Evolutionary conservation across 257 asterid genomes (phyloP).

Genomic region (Lithospermum erythrorhizon): DNA sequence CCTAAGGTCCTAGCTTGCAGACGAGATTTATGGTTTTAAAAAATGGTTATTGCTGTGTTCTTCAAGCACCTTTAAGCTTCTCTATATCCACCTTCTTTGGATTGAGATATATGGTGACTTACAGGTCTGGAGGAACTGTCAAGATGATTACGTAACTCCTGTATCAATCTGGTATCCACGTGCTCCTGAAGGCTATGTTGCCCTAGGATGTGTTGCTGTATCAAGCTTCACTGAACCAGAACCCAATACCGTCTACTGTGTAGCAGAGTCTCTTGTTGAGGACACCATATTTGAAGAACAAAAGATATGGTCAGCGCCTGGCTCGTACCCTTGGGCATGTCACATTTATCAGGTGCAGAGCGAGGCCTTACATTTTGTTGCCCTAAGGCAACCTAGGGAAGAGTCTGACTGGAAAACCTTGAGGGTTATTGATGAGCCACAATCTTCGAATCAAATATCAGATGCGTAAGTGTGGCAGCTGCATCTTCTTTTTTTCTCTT

Average conservation of each 20-base stretch:
- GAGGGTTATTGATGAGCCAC: slow-evolving; percentile 48
- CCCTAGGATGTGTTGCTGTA: slow-evolving; percentile 76
- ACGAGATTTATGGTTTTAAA: too few relatives aligned
- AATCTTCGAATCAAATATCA: slow-evolving; percentile 7
- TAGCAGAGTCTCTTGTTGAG: slow-evolving; percentile 57
- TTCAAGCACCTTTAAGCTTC: not conserved
- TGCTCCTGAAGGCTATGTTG: slow-evolving; percentile 77
- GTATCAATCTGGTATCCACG: slow-evolving; percentile 96
- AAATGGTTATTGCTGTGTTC: too few relatives aligned
- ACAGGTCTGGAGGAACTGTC: slow-evolving; percentile 93
- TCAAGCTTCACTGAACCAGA: slow-evolving; percentile 66
- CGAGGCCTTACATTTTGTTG: slow-evolving; percentile 86
- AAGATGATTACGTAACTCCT: slow-evolving; percentile 55
- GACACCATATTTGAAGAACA: slow-evolving; percentile 74
- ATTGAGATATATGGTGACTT: slow-evolving; percentile 1
- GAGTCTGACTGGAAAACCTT: slow-evolving; percentile 67
- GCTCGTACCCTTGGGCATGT: slow-evolving; percentile 91
- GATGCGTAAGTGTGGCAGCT: not conserved
- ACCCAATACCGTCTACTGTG: slow-evolving; percentile 45
- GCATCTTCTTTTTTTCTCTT: too few relatives aligned
- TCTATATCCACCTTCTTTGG: too few relatives aligned
- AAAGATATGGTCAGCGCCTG: slow-evolving; percentile 85
- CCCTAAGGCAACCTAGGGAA: slow-evolving; percentile 76
- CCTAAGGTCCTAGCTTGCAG: not conserved
- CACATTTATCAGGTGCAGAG: slow-evolving; percentile 66